phyloP scores from a whole-genome alignment of 2,329 filamentous ascomycete genomes.

The Monilinia polystroma region DNA sequence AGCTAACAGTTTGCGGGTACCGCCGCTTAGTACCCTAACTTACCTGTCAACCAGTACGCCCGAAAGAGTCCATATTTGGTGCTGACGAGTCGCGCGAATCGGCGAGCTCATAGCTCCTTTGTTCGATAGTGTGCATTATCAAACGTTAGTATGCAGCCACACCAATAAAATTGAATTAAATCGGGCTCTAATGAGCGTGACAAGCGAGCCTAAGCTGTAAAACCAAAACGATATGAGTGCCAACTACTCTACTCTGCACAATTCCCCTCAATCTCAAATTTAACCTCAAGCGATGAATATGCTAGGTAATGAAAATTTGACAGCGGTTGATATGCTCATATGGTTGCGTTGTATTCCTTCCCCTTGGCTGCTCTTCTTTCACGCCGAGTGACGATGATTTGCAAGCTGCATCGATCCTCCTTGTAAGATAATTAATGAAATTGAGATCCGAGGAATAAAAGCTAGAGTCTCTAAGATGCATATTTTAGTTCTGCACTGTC shows the following conservation, averaged over 20 bases:
- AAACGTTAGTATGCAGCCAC: constrained; percentile 22
- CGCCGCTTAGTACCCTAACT: constrained; percentile 15
- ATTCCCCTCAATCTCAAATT: neutral
- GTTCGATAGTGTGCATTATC: constrained; percentile 22
- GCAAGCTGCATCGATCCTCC: constrained; percentile 17
- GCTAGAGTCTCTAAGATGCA: constrained; percentile 10
- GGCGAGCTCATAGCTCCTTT: constrained; percentile 18
- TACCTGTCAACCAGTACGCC: constrained; percentile 20
- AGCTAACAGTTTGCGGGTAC: constrained; percentile 18
- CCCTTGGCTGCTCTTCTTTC: constrained; percentile 2
- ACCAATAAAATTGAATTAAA: constrained; percentile 19
- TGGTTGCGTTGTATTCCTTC: constrained; percentile 17
- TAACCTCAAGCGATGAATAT: constrained; percentile 6
- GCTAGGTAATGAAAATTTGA: constrained; percentile 12
- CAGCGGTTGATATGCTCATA: constrained; percentile 19
- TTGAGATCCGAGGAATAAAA: constrained; percentile 8
- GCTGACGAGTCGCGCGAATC: constrained; percentile 23
- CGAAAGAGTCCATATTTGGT: constrained; percentile 22
- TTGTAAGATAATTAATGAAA: constrained; percentile 10
- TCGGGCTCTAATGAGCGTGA: constrained; percentile 3
- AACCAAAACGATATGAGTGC: constrained; percentile 2
- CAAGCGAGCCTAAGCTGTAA: constrained; percentile 13
- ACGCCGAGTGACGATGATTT: constrained; percentile 24
- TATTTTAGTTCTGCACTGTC: constrained; percentile 15
- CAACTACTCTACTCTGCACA: neutral